Percentiles rank a stretch among this genome's conserved stretches.
Evolutionary conservation across 2,329 filamentous ascomycete species (phyloP).

Genomic region (Emmonsiellopsis sp.): DNA sequence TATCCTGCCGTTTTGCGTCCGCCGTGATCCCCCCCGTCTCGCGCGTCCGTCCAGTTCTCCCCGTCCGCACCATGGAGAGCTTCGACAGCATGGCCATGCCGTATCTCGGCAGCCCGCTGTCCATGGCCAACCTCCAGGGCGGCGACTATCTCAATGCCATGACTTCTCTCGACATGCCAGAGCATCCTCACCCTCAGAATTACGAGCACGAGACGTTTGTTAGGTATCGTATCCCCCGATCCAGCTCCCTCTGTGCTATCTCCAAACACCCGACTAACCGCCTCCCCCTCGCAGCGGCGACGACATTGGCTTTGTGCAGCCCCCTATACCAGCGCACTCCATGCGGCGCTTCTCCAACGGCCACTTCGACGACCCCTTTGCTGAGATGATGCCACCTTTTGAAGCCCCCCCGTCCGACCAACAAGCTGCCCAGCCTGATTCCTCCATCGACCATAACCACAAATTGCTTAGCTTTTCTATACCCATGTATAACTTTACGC

Average conservation of each 20-base stretch:
- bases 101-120: constrained; percentile 50
- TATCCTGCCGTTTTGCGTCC: not conserved
- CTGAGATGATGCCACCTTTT: constrained; percentile 32
- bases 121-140: constrained; percentile 43
- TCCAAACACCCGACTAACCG: constrained; percentile 11
- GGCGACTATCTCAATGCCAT: constrained; percentile 40
- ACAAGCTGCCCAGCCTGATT: constrained; percentile 34
- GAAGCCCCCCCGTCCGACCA: constrained; percentile 36
- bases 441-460: constrained; percentile 55
- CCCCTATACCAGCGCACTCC: constrained; percentile 26
- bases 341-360: constrained; percentile 42
- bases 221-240: constrained; percentile 37
- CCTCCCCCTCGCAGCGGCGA: constrained; percentile 34
- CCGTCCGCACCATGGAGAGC: constrained; percentile 38
- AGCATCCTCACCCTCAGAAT: constrained; percentile 50
- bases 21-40: not conserved
- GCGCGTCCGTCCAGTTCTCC: not conserved
- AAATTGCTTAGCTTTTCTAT: constrained; percentile 67
- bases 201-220: constrained; percentile 53
- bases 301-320: constrained; percentile 40
- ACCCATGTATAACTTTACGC: constrained; percentile 49
- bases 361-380: constrained; percentile 42
- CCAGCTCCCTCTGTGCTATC: constrained; percentile 9
- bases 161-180: constrained; percentile 45
- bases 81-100: constrained; percentile 55